These are phyloP conservation scores for Hirschfeldia incana DNA, from an alignment of 345 rosid genomes.

Conservation along the genomic window DNA sequence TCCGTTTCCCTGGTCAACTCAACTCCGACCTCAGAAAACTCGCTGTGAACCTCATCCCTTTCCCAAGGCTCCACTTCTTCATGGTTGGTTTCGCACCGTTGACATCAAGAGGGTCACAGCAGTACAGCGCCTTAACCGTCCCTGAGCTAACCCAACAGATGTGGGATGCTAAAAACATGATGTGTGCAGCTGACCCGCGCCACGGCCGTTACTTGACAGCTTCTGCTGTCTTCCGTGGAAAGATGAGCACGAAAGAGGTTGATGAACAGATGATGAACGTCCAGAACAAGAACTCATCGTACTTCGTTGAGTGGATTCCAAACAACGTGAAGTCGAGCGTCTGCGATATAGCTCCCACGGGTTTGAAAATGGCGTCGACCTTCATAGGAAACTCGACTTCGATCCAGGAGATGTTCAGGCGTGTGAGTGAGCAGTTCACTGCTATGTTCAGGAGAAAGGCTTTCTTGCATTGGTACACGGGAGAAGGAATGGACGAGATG, in stretches of 20 bases:
- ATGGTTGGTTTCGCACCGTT: background rate
- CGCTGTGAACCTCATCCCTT: background rate
- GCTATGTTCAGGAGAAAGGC: background rate
- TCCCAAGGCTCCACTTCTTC: constrained; percentile 5
- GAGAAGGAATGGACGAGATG: background rate
- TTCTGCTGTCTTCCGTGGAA: background rate
- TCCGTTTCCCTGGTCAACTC: constrained; percentile 1
- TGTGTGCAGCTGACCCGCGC: background rate
- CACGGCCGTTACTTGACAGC: background rate
- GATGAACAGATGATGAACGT: background rate
- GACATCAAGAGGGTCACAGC: background rate
- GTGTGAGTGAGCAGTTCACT: constrained; percentile 1
- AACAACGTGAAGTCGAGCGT: background rate
- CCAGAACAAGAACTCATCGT: background rate
- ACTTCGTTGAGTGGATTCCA: background rate
- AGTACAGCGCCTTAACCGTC: background rate
- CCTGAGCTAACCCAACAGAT: background rate
- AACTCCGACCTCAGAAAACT: background rate
- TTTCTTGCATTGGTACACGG: background rate
- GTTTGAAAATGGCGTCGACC: background rate
- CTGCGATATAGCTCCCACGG: background rate
- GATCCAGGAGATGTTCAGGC: background rate
- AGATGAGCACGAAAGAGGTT: background rate
- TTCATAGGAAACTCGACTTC: background rate
- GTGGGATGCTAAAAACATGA: background rate